These are phyloP conservation scores for Scheffersomyces lignosus DNA, from an alignment of 805 yeast genomes.

Conservation along the genomic window DNA sequence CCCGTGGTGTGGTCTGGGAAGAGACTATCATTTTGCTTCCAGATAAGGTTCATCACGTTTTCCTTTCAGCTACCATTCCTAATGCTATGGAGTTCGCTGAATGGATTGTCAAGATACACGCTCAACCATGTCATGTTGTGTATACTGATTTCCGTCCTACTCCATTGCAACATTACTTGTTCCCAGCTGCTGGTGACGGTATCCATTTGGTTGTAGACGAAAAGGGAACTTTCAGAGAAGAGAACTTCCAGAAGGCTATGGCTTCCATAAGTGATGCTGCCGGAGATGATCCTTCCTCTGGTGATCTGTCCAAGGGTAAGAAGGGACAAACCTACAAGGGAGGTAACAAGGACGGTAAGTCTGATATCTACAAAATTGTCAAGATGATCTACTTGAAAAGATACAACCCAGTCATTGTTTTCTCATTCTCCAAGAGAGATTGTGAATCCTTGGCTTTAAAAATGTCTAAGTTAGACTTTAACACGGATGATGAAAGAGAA, in stretches of 20 bases:
- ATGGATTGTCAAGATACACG: constrained; percentile 94
- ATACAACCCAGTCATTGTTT: constrained; percentile 96
- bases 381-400: constrained; percentile 97
- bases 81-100: constrained; percentile 98
- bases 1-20: constrained; percentile 99
- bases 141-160: constrained; percentile 99
- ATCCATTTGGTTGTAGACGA: constrained; percentile 97
- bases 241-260: constrained; percentile 98
- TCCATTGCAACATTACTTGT: constrained; percentile 93
- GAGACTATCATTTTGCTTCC: constrained; percentile 95
- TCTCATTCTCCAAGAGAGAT: constrained; percentile 96
- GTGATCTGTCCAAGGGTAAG: constrained; percentile 61
- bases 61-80: constrained; percentile 94
- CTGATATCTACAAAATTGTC: constrained; percentile 94
- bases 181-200: constrained; percentile 99
- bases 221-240: constrained; percentile 93
- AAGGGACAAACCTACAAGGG: constrained; percentile 85
- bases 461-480: constrained; percentile 94
- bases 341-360: constrained; percentile 69
- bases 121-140: constrained; percentile 97
- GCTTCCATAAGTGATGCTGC: constrained; percentile 77
- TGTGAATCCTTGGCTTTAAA: constrained; percentile 93
- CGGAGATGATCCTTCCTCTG: constrained; percentile 80
- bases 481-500: constrained; percentile 89
- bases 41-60: constrained; percentile 92